phyloP scores from a whole-genome alignment of 2,329 filamentous ascomycete species.

The Cladosporium sp. region DNA sequence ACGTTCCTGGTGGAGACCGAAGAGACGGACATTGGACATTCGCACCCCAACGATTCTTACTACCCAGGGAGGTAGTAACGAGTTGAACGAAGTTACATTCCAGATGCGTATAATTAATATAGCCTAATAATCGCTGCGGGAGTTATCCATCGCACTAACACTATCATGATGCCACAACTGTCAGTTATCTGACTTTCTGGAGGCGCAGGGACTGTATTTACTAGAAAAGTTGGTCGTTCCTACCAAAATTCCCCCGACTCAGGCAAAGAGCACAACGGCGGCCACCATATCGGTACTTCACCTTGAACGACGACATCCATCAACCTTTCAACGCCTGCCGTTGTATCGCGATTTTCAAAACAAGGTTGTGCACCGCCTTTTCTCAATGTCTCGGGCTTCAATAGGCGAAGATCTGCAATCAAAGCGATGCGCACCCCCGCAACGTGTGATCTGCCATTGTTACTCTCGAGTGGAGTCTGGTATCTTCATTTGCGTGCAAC shows the following conservation, averaged over 20 bases:
- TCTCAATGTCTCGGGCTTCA: background rate
- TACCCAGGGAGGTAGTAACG: background rate
- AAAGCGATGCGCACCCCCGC: background rate
- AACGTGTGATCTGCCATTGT: constrained; percentile 7
- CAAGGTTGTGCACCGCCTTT: background rate
- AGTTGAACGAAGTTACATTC: background rate
- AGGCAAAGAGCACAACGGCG: background rate
- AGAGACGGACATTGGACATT: background rate
- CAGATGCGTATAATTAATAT: background rate
- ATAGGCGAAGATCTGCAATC: constrained; percentile 12
- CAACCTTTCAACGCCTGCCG: background rate
- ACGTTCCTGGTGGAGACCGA: constrained; percentile 17
- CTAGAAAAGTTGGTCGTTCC: background rate
- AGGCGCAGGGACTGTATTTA: background rate
- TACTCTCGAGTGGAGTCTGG: constrained; percentile 11
- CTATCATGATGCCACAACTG: background rate
- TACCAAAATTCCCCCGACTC: background rate
- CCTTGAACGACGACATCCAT: background rate
- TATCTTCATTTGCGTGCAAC: constrained; percentile 7
- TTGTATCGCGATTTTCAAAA: background rate
- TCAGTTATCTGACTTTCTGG: background rate
- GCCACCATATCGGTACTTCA: background rate
- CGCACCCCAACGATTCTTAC: background rate
- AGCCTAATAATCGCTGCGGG: background rate
- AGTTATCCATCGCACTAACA: background rate